These are phyloP conservation scores for Cucurbitaria berberidis DNA, from an alignment of 2,329 filamentous ascomycete species.

Conservation along the genomic window DNA sequence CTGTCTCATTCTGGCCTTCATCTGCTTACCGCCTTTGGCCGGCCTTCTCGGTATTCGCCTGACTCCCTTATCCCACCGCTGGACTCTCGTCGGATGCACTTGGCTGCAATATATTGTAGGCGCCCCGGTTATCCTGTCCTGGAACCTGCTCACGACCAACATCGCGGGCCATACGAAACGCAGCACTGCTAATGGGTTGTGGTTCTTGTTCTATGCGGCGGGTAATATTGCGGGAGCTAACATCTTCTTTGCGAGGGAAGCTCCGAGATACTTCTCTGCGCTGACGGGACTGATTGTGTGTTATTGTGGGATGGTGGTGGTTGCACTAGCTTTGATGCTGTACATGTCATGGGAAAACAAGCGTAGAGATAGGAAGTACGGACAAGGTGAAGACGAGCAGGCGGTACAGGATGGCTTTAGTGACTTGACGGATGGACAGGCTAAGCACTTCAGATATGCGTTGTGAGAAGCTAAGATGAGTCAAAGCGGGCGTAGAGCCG, in stretches of 20 bases:
- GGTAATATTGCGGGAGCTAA: conserved; percentile 59
- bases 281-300: conserved; percentile 53
- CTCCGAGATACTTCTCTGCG: conserved; percentile 54
- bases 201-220: conserved; percentile 57
- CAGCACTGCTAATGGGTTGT: conserved; percentile 56
- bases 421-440: conserved; percentile 44
- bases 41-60: conserved; percentile 60
- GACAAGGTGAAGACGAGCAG: conserved; percentile 36
- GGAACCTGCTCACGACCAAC: conserved; percentile 56
- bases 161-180: conserved; percentile 61
- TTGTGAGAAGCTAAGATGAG: conserved; percentile 20
- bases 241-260: conserved; percentile 54
- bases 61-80: conserved; percentile 54
- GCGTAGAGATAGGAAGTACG: conserved; percentile 35
- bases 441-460: conserved; percentile 44
- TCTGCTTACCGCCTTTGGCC: conserved; percentile 55
- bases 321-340: conserved; percentile 32
- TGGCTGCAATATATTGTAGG: conserved; percentile 61
- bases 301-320: conserved; percentile 52
- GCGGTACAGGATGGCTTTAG: conserved; percentile 44
- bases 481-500: background rate
- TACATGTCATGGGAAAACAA: conserved; percentile 46
- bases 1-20: conserved; percentile 45
- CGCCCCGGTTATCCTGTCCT: conserved; percentile 58
- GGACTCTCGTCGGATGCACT: conserved; percentile 59